Evolutionary conservation across 2,329 filamentous ascomycete species (phyloP).

Genomic region (Daldinia sp.): DNA sequence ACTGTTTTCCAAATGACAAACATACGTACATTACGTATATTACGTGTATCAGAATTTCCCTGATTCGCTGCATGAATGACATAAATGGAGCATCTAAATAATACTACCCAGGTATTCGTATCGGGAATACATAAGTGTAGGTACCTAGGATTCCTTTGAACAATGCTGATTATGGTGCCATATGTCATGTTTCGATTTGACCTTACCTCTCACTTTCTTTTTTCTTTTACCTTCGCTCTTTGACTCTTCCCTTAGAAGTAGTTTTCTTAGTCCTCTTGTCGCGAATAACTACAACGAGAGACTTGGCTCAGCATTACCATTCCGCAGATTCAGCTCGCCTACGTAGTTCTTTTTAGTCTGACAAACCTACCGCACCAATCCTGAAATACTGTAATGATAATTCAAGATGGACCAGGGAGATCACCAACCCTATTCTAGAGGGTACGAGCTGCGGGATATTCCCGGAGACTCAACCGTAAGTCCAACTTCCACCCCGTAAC

Average conservation of each 20-base stretch:
- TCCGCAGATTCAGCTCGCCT: neutral
- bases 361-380: too few relatives aligned
- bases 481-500: neutral
- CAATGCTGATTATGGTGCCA: conserved; percentile 6
- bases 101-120: too few relatives aligned
- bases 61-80: neutral
- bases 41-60: neutral
- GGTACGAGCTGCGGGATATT: conserved; percentile 8
- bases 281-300: neutral
- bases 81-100: conserved; percentile 1
- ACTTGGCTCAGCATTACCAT: neutral
- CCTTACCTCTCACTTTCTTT: neutral
- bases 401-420: neutral
- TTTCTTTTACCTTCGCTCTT: neutral
- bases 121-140: neutral
- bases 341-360: neutral
- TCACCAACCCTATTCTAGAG: conserved; percentile 5
- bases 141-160: neutral
- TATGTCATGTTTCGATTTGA: conserved; percentile 1
- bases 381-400: conserved; percentile 7
- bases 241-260: neutral
- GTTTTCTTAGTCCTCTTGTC: conserved; percentile 1
- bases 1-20: neutral
- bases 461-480: conserved; percentile 4
- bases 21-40: neutral